phyloP scores from a whole-genome alignment of 129 eudicot genomes.

The Escallonia herrerae region DNA sequence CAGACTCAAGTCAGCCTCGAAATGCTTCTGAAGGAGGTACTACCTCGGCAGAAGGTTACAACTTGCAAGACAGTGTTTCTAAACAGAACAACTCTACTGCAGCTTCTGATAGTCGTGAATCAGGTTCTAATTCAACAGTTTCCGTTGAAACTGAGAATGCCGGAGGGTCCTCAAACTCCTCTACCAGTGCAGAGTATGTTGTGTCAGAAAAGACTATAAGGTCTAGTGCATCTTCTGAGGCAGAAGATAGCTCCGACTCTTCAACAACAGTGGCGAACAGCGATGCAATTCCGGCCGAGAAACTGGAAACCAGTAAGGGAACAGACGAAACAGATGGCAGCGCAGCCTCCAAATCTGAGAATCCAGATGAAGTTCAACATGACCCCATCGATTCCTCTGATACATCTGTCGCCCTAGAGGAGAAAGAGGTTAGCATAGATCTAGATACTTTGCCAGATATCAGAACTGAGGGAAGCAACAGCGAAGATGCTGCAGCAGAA shows the following conservation, averaged over 20 bases:
- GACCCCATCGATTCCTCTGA: slow-evolving; percentile 39
- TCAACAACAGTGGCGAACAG: background rate
- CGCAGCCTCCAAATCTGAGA: slow-evolving; percentile 2
- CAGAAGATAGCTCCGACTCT: slow-evolving; percentile 26
- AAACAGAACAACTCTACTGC: slow-evolving; percentile 8
- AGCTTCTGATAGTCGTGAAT: slow-evolving; percentile 4
- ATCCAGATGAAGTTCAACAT: slow-evolving; percentile 17
- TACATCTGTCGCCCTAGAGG: slow-evolving; percentile 34
- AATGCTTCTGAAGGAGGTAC: slow-evolving; percentile 10
- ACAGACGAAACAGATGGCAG: slow-evolving; percentile 1
- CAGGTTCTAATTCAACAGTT: slow-evolving; percentile 17
- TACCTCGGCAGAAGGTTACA: slow-evolving; percentile 19
- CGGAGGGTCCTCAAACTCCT: slow-evolving; percentile 17
- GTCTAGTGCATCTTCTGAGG: slow-evolving; percentile 3
- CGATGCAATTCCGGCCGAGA: background rate
- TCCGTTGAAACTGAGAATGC: slow-evolving; percentile 14
- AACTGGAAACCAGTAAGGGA: background rate
- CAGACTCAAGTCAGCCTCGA: slow-evolving; percentile 15
- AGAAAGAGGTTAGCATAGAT: slow-evolving; percentile 44
- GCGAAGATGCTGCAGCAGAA: slow-evolving; percentile 57
- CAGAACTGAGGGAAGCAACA: slow-evolving; percentile 43
- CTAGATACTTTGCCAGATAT: slow-evolving; percentile 58
- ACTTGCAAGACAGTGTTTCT: background rate
- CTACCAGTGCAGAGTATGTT: slow-evolving; percentile 10
- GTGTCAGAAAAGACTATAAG: slow-evolving; percentile 5